Evolutionary conservation across 768 basidiomycete species (phyloP).

Genomic region (Boletus subparvulus): DNA sequence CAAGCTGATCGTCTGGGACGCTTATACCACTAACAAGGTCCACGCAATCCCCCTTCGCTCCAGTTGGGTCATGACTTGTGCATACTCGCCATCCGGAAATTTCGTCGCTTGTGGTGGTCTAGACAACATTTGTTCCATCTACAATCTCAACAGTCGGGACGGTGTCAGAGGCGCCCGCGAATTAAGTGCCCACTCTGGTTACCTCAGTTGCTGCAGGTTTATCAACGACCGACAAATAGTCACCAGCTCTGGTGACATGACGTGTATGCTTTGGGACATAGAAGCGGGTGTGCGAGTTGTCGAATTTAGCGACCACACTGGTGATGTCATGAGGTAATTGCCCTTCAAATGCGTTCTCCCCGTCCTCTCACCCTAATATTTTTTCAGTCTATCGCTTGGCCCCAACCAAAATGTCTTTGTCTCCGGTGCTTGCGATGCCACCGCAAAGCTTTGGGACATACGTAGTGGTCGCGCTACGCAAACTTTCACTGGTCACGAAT

Average conservation of each 20-base stretch:
- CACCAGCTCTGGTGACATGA: constrained; percentile 98
- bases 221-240: constrained; percentile 99
- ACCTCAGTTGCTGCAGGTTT: constrained; percentile 97
- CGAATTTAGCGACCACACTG: constrained; percentile 99
- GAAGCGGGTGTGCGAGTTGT: constrained; percentile 97
- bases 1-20: constrained; percentile 99
- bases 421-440: constrained; percentile 98
- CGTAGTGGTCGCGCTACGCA: constrained; percentile 96
- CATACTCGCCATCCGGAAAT: constrained; percentile 95
- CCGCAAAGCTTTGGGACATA: constrained; percentile 99
- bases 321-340: constrained; percentile 96
- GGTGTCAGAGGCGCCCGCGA: constrained; percentile 91
- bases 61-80: constrained; percentile 99
- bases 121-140: constrained; percentile 99
- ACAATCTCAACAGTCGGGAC: constrained; percentile 83
- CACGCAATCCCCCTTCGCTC: constrained; percentile 98
- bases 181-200: constrained; percentile 95
- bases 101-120: constrained; percentile 98
- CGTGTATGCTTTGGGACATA: constrained; percentile 99
- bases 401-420: constrained; percentile 95
- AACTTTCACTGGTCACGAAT: constrained; percentile 98
- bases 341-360: not conserved
- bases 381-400: constrained; percentile 80
- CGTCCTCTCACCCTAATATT: constrained; percentile 10
- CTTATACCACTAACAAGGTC: constrained; percentile 99